Base-by-base conservation (phyloP, 306 rosid genomes). In the Urtica urens region DNA sequence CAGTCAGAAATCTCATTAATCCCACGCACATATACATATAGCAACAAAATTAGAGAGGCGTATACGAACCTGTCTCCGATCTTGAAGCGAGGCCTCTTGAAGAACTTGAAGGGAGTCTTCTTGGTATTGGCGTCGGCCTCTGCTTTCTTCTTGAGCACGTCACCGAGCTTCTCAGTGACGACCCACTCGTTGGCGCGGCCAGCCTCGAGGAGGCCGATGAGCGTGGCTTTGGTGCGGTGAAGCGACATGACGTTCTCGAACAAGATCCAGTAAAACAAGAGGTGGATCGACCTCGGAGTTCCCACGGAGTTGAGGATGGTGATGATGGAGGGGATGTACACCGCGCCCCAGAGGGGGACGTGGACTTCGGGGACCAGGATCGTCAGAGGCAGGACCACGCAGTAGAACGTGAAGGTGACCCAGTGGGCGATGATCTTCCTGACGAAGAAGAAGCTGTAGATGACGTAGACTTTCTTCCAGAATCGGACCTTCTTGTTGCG, bases 261-360 rank as follows among this genome's bases (percentile, higher is more conserved):
- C 20, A 92, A 94, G 59, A 92, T 92, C 99, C 99, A 92, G 52
- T 85, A 92, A 77, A 92, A 92, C 67, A 92, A 49, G 49, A 92
- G 80, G 58, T 92, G 99, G 75, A 92, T 65, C 24, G 99, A 92
- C 99, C 99, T 86, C 43, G 99, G 99, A 65, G 99, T 92, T 76
- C 99, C 99, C 0, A 92, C 99, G 16, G 99, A 81, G 26, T 92
- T 92, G 69, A 92, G 87, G 62, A 86, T 92, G 68, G 99, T 92
- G 69, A 92, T 79, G 67, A 92, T 61, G 20, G 94, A 92, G 57
- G 99, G 99, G 55, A 92, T 92, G 55, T 92, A 92, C 58, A 92
- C 99, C 12, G 99, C 99, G 35, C 99, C 99, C 99, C 99, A 92
- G 12, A 92, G 85, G 28, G 99, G 99, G 65, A 85, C 99, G 51